Percentiles rank a stretch among this genome's conserved stretches.
phyloP scores from a whole-genome alignment of 495 filamentous ascomycete genomes.

The Aspergillus conjunctus region DNA sequence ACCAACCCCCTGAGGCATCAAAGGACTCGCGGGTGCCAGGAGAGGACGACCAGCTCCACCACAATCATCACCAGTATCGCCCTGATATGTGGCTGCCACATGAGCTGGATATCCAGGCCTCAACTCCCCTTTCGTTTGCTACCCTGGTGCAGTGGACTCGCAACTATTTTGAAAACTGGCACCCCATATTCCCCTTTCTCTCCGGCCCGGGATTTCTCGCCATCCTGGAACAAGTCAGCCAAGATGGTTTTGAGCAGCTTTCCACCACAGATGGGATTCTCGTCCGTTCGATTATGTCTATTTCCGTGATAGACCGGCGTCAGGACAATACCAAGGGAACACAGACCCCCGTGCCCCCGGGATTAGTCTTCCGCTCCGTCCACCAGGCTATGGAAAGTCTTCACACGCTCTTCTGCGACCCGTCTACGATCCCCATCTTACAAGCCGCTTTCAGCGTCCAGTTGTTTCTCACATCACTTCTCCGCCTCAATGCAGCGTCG shows the following conservation, averaged over 20 bases:
- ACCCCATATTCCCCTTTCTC: conserved; percentile 50
- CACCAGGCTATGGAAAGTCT: conserved; percentile 42
- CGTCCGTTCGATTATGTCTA: conserved; percentile 50
- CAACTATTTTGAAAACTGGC: conserved; percentile 53
- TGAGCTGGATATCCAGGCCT: conserved; percentile 29
- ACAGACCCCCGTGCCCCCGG: conserved; percentile 30
- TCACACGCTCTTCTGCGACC: conserved; percentile 36
- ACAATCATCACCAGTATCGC: conserved; percentile 6
- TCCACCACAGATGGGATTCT: conserved; percentile 36
- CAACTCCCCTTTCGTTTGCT: conserved; percentile 31
- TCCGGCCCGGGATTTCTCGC: conserved; percentile 46
- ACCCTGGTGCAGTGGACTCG: conserved; percentile 42
- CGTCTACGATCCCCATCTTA: conserved; percentile 40
- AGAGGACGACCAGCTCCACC: conserved; percentile 47
- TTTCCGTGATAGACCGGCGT: conserved; percentile 42
- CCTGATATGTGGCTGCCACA: conserved; percentile 31
- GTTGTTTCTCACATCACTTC: conserved; percentile 48
- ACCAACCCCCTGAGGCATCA: conserved; percentile 26
- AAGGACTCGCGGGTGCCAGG: conserved; percentile 46
- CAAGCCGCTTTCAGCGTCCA: conserved; percentile 50
- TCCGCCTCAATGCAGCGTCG: conserved; percentile 52
- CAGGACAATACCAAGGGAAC: conserved; percentile 26
- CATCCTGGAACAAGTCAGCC: conserved; percentile 36
- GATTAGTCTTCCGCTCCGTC: conserved; percentile 41
- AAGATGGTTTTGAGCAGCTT: conserved; percentile 26